phyloP scores from a whole-genome alignment of 805 yeast genomes.

The Blastobotrys peoriensis region DNA sequence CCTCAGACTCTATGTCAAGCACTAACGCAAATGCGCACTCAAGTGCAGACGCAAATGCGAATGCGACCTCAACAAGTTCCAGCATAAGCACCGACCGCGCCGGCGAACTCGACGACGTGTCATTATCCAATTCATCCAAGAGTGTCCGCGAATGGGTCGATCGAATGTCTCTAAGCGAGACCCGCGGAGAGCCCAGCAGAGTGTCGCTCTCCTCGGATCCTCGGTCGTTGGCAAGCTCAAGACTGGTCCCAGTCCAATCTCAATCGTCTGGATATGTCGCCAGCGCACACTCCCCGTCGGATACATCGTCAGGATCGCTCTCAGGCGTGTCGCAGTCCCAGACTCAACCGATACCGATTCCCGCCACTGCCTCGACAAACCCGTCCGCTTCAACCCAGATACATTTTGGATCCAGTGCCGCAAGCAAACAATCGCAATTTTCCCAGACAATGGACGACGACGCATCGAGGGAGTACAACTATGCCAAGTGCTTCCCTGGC shows the following conservation, averaged over 20 bases:
- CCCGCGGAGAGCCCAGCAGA: background rate
- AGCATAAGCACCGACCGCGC: no score
- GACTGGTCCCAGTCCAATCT: background rate
- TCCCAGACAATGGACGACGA: slow-evolving; percentile 6
- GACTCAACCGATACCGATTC: background rate
- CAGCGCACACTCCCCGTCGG: background rate
- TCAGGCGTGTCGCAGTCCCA: background rate
- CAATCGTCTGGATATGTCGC: background rate
- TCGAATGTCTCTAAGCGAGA: no score
- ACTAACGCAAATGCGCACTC: no score
- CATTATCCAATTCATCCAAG: no score
- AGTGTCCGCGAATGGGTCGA: no score
- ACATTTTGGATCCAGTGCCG: background rate
- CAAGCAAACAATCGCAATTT: background rate
- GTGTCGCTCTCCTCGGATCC: background rate
- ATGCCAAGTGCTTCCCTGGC: slow-evolving; percentile 76
- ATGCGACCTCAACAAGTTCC: no score
- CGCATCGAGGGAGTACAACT: slow-evolving; percentile 36
- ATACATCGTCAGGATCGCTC: background rate
- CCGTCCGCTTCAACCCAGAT: background rate
- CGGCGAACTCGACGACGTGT: no score
- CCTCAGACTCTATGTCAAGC: no score
- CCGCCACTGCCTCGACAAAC: background rate
- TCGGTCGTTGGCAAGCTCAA: background rate
- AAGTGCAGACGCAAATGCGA: no score